Evolutionary conservation across 2,329 filamentous ascomycete genomes (phyloP).

Genomic region (Aspergillus novofumigatus): DNA sequence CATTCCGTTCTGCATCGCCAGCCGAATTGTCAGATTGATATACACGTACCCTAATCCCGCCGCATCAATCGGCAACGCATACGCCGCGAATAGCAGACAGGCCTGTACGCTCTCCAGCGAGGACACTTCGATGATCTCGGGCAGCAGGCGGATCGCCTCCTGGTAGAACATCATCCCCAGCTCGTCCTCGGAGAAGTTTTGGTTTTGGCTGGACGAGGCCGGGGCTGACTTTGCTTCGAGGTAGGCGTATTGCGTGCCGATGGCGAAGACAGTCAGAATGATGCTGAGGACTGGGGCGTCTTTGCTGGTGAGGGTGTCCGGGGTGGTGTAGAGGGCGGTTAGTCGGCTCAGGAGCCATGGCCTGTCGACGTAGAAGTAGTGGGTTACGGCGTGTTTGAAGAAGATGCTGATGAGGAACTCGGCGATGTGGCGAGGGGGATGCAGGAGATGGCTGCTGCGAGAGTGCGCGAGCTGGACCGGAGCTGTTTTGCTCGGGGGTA

Average conservation of each 20-base stretch:
- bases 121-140: constrained; percentile 50
- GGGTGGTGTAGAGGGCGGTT: constrained; percentile 40
- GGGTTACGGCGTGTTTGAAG: constrained; percentile 47
- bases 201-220: not conserved
- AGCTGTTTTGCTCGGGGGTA: constrained; percentile 48
- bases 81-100: constrained; percentile 50
- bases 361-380: constrained; percentile 48
- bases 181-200: constrained; percentile 40
- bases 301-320: constrained; percentile 32
- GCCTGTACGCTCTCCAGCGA: constrained; percentile 53
- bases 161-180: constrained; percentile 51
- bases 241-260: constrained; percentile 51
- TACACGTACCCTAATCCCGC: constrained; percentile 51
- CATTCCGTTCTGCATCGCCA: constrained; percentile 55
- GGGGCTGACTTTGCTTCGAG: constrained; percentile 33
- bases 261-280: constrained; percentile 47
- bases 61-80: constrained; percentile 49
- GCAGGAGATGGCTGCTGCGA: constrained; percentile 35
- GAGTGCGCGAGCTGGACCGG: constrained; percentile 37
- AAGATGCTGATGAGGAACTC: constrained; percentile 47
- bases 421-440: constrained; percentile 48
- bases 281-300: constrained; percentile 44
- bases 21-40: constrained; percentile 47
- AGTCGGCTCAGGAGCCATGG: constrained; percentile 43
- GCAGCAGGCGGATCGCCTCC: constrained; percentile 46